A percentile compares a stretch with the other conserved stretches of the same genome.
Evolutionary conservation across 345 rosid species (phyloP).

Genomic region (Brassica napus): Da-Ae NC_063437.1:19674501-19675000

Average conservation of each 20-base stretch:
- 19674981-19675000: constrained; percentile 20
- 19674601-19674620: constrained; percentile 41
- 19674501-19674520: not conserved
- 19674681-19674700: constrained; percentile 5
- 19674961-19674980: constrained; percentile 17
- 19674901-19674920: constrained; percentile 16
- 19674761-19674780: constrained; percentile 39
- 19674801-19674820: constrained; percentile 34
- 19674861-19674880: constrained; percentile 9
- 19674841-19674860: constrained; percentile 18
- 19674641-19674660: not conserved
- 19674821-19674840: constrained; percentile 42
- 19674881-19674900: constrained; percentile 22
- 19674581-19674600: constrained; percentile 41
- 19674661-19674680: not conserved
- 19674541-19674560: constrained; percentile 28
- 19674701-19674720: constrained; percentile 40
- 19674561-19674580: constrained; percentile 49
- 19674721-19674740: constrained; percentile 41
- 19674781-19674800: constrained; percentile 41
- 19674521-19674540: not conserved
- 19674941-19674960: constrained; percentile 23
- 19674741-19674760: constrained; percentile 38
- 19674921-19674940: constrained; percentile 8
- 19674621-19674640: constrained; percentile 16